phyloP scores from a whole-genome alignment of 495 filamentous ascomycete species.

The Apodospora peruviana region DNA sequence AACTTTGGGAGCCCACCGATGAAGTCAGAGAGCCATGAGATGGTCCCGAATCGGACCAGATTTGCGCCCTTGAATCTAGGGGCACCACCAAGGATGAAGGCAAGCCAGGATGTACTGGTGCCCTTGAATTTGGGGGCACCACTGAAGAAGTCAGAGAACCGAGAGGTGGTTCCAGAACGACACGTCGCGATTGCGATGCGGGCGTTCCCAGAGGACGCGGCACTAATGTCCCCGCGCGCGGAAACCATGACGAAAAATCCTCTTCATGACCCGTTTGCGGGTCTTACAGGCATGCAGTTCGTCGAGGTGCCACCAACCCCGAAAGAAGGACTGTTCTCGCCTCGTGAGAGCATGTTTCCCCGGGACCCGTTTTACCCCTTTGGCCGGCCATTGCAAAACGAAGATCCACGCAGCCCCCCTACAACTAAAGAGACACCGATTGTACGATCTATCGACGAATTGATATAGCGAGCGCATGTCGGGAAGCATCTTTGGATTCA shows the following conservation, averaged over 20 bases:
- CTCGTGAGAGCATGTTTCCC: conserved; percentile 44
- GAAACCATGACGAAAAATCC: conserved; percentile 52
- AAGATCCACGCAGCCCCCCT: conserved; percentile 61
- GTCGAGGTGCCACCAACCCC: conserved; percentile 44
- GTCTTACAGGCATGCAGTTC: conserved; percentile 36
- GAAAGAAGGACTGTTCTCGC: conserved; percentile 42
- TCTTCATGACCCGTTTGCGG: conserved; percentile 33
- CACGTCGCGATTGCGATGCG: conserved; percentile 22
- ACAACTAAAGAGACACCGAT: conserved; percentile 62
- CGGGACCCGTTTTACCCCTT: conserved; percentile 45
- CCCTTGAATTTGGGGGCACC: conserved; percentile 18
- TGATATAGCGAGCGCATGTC: conserved; percentile 42
- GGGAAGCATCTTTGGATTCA: too few relatives aligned
- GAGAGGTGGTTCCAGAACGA: conserved; percentile 18
- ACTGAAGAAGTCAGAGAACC: conserved; percentile 5
- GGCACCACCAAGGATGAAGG: conserved; percentile 3
- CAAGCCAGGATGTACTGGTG: not conserved
- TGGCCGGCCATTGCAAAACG: conserved; percentile 34
- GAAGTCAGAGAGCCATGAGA: too few relatives aligned
- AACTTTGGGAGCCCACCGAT: too few relatives aligned
- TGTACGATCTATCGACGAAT: conserved; percentile 57
- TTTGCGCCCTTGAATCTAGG: conserved; percentile 15
- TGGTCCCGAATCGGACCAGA: too few relatives aligned
- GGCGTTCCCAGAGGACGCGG: conserved; percentile 30
- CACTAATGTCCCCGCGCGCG: conserved; percentile 45